Evolutionary conservation across 2,329 filamentous ascomycete genomes (phyloP).

Genomic region (Nigrospora sphaerica): DNA sequence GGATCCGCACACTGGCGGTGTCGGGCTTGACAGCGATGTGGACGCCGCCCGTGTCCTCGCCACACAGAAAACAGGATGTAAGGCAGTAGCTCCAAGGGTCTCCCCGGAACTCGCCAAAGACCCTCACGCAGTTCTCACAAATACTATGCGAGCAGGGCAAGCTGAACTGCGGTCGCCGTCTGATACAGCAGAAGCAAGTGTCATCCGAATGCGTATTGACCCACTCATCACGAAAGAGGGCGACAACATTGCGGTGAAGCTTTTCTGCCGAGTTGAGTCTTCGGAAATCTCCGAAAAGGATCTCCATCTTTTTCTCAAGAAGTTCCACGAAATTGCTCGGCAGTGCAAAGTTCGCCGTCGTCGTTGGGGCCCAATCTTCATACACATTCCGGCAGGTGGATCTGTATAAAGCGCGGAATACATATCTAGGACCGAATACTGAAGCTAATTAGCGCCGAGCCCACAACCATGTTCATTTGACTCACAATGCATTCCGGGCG

Average conservation of each 20-base stretch:
- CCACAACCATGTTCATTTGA: background rate
- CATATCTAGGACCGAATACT: constrained; percentile 1
- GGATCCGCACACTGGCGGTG: constrained; percentile 21
- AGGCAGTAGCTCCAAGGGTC: constrained; percentile 16
- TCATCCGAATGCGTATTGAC: constrained; percentile 10
- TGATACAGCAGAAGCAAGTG: constrained; percentile 21
- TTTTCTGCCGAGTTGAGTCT: background rate
- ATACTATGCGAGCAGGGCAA: constrained; percentile 24
- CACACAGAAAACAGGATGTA: constrained; percentile 19
- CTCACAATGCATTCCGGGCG: constrained; percentile 2
- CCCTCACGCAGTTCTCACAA: constrained; percentile 23
- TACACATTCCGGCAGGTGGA: background rate
- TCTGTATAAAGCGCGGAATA: constrained; percentile 1
- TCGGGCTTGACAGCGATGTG: constrained; percentile 19
- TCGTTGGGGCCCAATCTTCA: background rate
- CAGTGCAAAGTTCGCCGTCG: background rate
- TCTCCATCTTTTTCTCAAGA: background rate
- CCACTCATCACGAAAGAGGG: constrained; percentile 1
- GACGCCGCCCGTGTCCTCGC: constrained; percentile 8
- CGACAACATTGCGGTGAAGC: background rate
- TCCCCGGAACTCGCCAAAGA: constrained; percentile 14
- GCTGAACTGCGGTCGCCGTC: constrained; percentile 15
- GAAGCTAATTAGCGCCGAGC: background rate
- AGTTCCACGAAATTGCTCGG: background rate
- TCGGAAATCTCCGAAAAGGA: background rate